Conservation (phyloP, 2,329 filamentous ascomycete genomes). For the Colletotrichum brevisporum region DNA sequence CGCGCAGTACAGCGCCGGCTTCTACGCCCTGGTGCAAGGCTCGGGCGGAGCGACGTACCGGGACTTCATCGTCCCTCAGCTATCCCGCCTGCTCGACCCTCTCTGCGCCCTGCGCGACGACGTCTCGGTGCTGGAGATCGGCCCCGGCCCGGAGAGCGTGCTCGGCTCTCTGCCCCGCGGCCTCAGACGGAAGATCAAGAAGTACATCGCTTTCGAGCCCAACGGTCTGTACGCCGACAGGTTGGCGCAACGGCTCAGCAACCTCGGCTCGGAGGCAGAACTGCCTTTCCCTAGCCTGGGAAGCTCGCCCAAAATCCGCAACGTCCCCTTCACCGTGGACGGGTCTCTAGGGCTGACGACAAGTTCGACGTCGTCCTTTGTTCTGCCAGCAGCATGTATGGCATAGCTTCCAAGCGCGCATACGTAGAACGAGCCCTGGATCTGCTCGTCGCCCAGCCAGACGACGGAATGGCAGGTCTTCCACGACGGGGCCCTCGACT, state of each 20-base stretch:
- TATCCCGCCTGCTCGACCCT: conserved; percentile 57
- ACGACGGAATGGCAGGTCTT: conserved; percentile 66
- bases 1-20: conserved; percentile 63
- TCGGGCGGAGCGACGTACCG: conserved; percentile 57
- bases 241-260: conserved; percentile 59
- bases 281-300: conserved; percentile 58
- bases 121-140: conserved; percentile 72
- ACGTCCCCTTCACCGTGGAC: too few relatives aligned
- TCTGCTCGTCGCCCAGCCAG: conserved; percentile 58
- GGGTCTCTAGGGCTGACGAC: conserved; percentile 40
- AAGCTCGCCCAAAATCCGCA: conserved; percentile 52
- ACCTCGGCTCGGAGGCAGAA: conserved; percentile 43
- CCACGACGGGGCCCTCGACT: conserved; percentile 63
- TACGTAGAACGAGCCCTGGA: conserved; percentile 62
- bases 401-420: conserved; percentile 63
- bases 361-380: conserved; percentile 69
- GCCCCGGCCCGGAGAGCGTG: conserved; percentile 69
- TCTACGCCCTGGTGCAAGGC: conserved; percentile 52
- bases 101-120: conserved; percentile 55
- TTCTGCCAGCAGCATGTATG: conserved; percentile 78
- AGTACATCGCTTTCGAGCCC: conserved; percentile 69
- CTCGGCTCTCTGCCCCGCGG: conserved; percentile 61
- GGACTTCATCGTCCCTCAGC: conserved; percentile 66
- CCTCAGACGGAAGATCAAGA: conserved; percentile 59
- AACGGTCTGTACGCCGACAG: conserved; percentile 60